Evolutionary conservation across 805 yeast genomes (phyloP).

Genomic region (Peterozyma xylosa): DNA sequence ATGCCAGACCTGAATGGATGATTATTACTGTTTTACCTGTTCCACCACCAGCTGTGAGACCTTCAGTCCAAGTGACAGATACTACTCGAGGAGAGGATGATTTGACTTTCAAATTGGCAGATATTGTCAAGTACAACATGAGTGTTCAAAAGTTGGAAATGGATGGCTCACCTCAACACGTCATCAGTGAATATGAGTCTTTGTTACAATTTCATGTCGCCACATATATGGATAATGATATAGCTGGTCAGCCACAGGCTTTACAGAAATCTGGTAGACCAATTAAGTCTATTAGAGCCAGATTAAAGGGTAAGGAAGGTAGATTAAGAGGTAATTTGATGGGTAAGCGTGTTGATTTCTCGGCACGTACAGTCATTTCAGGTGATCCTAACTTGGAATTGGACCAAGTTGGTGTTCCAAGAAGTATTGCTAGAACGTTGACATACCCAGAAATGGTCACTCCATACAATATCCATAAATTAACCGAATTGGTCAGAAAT

Average conservation of each 20-base stretch:
- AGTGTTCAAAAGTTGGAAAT: constrained; percentile 96
- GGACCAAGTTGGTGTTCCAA: constrained; percentile 99
- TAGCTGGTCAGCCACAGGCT: constrained; percentile 99
- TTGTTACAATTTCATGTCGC: constrained; percentile 96
- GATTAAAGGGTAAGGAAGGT: constrained; percentile 98
- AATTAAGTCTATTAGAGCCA: constrained; percentile 96
- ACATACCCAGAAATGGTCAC: constrained; percentile 97
- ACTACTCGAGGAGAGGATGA: constrained; percentile 99
- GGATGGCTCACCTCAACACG: constrained; percentile 99
- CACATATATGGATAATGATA: constrained; percentile 98
- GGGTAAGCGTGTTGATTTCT: constrained; percentile 99
- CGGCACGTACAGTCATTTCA: constrained; percentile 98
- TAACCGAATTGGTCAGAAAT: constrained; percentile 89
- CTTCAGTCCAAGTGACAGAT: constrained; percentile 95
- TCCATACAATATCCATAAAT: constrained; percentile 89
- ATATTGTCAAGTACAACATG: constrained; percentile 91
- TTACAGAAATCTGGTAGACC: constrained; percentile 98
- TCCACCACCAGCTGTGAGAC: constrained; percentile 99
- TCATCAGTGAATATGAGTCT: constrained; percentile 92
- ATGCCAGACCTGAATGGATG: constrained; percentile 99
- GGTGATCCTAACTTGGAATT: constrained; percentile 98
- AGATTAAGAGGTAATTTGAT: constrained; percentile 96
- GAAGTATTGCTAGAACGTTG: constrained; percentile 89
- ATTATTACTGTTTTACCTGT: constrained; percentile 95
- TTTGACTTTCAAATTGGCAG: constrained; percentile 94